Evolutionary conservation across 78 protist genomes (phyloP), one percentile per base, ranked within the genome.

Genomic region (slime mould (Dictyostelium discoideum)): DNA sequence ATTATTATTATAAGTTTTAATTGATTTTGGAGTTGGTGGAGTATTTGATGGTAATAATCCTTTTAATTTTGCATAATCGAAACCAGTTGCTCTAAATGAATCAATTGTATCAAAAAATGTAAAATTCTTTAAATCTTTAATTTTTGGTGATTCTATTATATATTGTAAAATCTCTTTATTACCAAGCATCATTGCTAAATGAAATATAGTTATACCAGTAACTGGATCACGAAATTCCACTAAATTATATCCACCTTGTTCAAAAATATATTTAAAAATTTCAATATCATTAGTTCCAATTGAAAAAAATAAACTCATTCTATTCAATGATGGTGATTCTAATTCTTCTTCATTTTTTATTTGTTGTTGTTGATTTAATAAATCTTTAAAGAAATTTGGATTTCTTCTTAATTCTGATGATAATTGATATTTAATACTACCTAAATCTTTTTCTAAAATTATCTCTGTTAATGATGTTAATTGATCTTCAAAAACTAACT

Each of bases 71-170:
- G 88, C 87, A 82, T 90, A 90, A 77, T 90, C 95, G 37, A 90
- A 65, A 10, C 84, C 87, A 24, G 50, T 42, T 26, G 95, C 95
- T 69, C 95, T 72, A 85, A 90, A 90, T 46, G 89, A 22, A 42
- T 90, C 95, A 4, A 80, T 6, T 5, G 20, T 3, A 69, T 69
- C 77, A 11, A 69, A 69, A 14, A 69, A 69, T 69, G 77, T 26
- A 20, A 60, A 60, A 60, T 60, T 60, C 69, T 60, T 60, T 14
- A 9, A 65, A 0, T 16, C 22, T 37, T 88, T 40, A 1, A 84
- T 76, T 3, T 74, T 74, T 32, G 42, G 13, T 22, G 84, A 44
- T 44, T 22, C 32, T 3, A 78, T 54, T 16, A 90, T 37, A 3
- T 81, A 42, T 29, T 40, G 50, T 7, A 82, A 42, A 7, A 90